Evolutionary conservation across 108 stramenopile species (phyloP), one percentile per base, ranked within the genome.

Genomic region (Cyclotella sp.): DNA sequence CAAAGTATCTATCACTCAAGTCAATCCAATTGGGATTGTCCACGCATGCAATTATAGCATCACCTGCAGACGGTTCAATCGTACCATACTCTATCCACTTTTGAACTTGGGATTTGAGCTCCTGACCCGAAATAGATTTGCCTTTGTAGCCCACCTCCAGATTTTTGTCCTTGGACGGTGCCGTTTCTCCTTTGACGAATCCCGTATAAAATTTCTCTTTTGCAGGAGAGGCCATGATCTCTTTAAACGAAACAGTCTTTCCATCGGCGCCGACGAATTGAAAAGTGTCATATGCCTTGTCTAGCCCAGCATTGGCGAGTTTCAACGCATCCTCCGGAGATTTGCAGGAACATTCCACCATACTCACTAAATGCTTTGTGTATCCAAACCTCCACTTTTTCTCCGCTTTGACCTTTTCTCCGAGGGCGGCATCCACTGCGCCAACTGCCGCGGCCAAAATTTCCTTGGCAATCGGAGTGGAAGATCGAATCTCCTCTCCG

Each of bases 61-160:
- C 91, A 40, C 95, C 96, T 21, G 97, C 97, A 83, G 85, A 88
- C 21, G 92, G 89, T 87, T 98, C 98, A 70, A 98, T 97, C 66
- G 95, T 96, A 59, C 98, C 98, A 70, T 97, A 95, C 27, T 84
- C 76, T 61, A 96, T 97, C 98, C 98, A 98, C 60, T 88, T 81
- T 52, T 91, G 75, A 9, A 97, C 91, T 88, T 98, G 96, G 13
- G 69, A 78, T 68, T 83, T 90, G 45, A 98, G 90, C 47, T 76
- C 91, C 53, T 88, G 81, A 26, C 97, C 97, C 60, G 78, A 77
- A 43, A 98, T 85, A 34, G 84, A 84, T 73, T 91, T 84, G 18
- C 92, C 96, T 84, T 97, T 96, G 95, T 98, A 97, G 29, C 91
- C 91, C 19, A 98, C 87, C 85, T 93, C 87, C 76, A 94, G 82